A percentile compares a stretch with the other conserved stretches of the same genome.
These are phyloP conservation scores for Aspergillus spinulosporus DNA, from an alignment of 2,329 filamentous ascomycete genomes.

Conservation along the genomic window DNA sequence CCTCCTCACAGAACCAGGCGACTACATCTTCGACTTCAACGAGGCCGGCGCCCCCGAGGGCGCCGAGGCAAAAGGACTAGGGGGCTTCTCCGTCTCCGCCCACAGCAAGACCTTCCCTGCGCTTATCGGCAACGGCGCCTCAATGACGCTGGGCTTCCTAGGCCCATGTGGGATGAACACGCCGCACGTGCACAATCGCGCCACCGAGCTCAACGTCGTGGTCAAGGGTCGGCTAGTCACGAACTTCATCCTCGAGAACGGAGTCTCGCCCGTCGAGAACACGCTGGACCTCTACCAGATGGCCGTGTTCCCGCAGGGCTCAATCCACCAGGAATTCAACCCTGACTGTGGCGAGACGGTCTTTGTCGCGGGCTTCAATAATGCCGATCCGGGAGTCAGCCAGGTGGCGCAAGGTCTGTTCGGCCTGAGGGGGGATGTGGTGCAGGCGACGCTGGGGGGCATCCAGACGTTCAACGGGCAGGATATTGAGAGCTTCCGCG, in stretches of 20 bases:
- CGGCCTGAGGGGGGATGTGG: conserved; percentile 2
- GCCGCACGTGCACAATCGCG: conserved; percentile 11
- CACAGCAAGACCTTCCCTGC: conserved; percentile 8
- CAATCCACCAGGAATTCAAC: conserved; percentile 14
- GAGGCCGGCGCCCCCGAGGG: neutral
- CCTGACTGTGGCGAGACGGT: conserved; percentile 12
- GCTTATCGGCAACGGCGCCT: conserved; percentile 7
- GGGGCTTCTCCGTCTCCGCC: conserved; percentile 1
- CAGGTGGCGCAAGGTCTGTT: conserved; percentile 13
- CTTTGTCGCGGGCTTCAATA: conserved; percentile 6
- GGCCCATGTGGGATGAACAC: conserved; percentile 14
- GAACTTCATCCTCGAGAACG: conserved; percentile 9
- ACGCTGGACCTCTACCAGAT: conserved; percentile 6
- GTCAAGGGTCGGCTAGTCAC: conserved; percentile 9
- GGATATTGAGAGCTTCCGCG: conserved; percentile 11
- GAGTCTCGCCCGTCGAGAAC: neutral
- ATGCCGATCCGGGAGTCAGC: conserved; percentile 4
- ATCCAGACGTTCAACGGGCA: conserved; percentile 11
- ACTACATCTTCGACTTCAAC: conserved; percentile 16
- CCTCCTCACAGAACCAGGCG: conserved; percentile 10
- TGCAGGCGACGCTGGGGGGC: conserved; percentile 5
- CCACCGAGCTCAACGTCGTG: conserved; percentile 13
- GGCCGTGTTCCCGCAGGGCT: conserved; percentile 6
- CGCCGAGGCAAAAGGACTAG: neutral
- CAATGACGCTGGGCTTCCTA: conserved; percentile 10